Base-by-base conservation (phyloP, 2,329 filamentous ascomycete genomes). In the Leptographium flavum region DNA sequence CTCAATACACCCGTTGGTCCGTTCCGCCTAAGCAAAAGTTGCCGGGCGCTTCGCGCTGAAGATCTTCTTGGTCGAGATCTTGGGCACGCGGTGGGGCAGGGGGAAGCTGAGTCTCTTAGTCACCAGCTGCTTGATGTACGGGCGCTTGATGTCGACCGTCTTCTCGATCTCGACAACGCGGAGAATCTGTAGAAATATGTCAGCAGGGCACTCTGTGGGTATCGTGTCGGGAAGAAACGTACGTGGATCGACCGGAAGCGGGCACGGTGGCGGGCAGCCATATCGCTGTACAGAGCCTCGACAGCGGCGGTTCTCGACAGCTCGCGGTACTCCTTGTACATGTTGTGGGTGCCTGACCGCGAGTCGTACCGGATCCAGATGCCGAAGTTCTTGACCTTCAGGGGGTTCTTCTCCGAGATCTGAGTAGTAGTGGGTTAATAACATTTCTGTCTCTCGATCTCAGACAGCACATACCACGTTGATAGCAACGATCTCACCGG, bases 311-410 rank as follows among this genome's bases (percentile, higher is more conserved):
- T 85, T 71, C 92, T 80, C 67, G 85, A 90, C 79, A 96, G 85
- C 79, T 96, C 92, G 68, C 92, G 86, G 84, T 95, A 96, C 83
- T 98, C 92, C 83, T 96, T 96, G 87, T 98, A 98, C 92, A 98
- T 98, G 84, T 98, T 98, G 87, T 98, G 92, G 63, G 92, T 98
- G 62, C 92, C 92, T 62, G 92, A 96, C 71, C 92, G 90, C 53
- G 93, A 98, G 76, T 98, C 90, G 77, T 98, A 98, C 68, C 93
- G 88, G 74, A 98, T 83, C 93, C 93, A 98, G 81, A 98, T 82
- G 69, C 92, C 92, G 69, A 98, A 96, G 85, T 95, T 98, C 87
- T 98, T 98, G 80, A 98, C 88, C 79, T 94, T 95, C 65, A 88
- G 76, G 63, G 92, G 92, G 71, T 87, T 87, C 83, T 96, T 96